These are phyloP conservation scores for Phytophthora sansomeana DNA, from an alignment of 352 stramenopile genomes.

Conservation along the genomic window DNA sequence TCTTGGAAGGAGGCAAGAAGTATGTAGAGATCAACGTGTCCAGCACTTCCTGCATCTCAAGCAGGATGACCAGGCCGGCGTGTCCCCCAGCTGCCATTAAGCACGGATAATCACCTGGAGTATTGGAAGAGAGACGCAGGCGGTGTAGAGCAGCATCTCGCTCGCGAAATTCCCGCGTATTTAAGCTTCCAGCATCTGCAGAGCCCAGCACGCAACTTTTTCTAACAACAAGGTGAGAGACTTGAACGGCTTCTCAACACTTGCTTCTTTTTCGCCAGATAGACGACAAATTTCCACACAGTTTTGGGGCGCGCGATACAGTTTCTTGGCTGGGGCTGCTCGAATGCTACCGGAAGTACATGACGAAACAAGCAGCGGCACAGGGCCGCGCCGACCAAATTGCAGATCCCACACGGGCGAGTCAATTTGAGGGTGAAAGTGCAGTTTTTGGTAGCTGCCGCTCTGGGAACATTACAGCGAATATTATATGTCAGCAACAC, in stretches of 20 bases:
- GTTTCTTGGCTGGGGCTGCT: conserved; percentile 65
- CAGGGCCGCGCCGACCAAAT: conserved; percentile 51
- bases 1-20: conserved; percentile 60
- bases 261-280: conserved; percentile 57
- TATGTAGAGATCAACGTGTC: conserved; percentile 63
- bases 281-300: conserved; percentile 80
- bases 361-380: conserved; percentile 67
- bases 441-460: conserved; percentile 82
- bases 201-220: conserved; percentile 49
- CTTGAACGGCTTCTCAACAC: conserved; percentile 66
- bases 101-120: conserved; percentile 55
- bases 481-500: background rate
- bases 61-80: conserved; percentile 74
- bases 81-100: conserved; percentile 75
- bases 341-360: conserved; percentile 79
- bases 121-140: conserved; percentile 58
- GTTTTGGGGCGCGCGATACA: conserved; percentile 69
- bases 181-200: conserved; percentile 49
- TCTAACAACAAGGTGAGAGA: conserved; percentile 61
- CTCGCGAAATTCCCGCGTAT: conserved; percentile 74
- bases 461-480: conserved; percentile 44
- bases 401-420: conserved; percentile 87
- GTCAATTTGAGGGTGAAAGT: conserved; percentile 86
- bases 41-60: conserved; percentile 71
- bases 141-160: conserved; percentile 82